Evolutionary conservation across 257 asterid genomes (phyloP).

Genomic region (Jaltomata sinuosa): DNA sequence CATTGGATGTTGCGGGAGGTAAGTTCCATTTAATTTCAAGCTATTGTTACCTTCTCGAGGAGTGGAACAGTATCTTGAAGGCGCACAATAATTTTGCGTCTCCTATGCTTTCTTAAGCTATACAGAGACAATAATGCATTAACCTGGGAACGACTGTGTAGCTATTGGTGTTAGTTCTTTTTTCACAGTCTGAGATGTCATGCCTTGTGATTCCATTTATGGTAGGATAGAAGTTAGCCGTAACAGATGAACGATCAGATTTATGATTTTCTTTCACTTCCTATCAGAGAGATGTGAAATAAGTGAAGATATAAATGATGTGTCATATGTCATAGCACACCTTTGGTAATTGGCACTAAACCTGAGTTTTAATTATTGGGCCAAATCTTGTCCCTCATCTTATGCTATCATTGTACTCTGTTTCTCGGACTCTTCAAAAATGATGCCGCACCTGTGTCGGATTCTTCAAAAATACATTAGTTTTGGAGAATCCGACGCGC

Average conservation of each 20-base stretch:
- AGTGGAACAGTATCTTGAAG: neutral
- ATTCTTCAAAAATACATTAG: too few species aligned
- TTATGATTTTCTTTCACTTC: neutral
- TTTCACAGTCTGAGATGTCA: neutral
- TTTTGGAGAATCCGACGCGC: too few species aligned
- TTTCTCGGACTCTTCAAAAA: too few species aligned
- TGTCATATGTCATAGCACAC: neutral
- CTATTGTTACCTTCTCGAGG: neutral
- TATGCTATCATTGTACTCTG: neutral
- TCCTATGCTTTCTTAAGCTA: neutral
- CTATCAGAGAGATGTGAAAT: neutral
- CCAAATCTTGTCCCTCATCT: neutral
- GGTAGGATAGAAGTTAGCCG: neutral
- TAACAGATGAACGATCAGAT: neutral
- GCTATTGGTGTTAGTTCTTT: neutral
- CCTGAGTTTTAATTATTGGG: neutral
- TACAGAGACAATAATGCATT: neutral
- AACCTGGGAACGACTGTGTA: neutral
- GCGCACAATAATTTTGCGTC: neutral
- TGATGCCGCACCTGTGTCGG: too few species aligned
- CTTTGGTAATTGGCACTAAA: neutral
- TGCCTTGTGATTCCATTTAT: neutral
- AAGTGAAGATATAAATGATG: neutral
- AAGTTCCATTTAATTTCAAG: conserved; percentile 5
- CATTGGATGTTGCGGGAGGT: conserved; percentile 79